phyloP scores from a whole-genome alignment of 1,284 basidiomycete species.

The Amylostereum areolatum region DNA sequence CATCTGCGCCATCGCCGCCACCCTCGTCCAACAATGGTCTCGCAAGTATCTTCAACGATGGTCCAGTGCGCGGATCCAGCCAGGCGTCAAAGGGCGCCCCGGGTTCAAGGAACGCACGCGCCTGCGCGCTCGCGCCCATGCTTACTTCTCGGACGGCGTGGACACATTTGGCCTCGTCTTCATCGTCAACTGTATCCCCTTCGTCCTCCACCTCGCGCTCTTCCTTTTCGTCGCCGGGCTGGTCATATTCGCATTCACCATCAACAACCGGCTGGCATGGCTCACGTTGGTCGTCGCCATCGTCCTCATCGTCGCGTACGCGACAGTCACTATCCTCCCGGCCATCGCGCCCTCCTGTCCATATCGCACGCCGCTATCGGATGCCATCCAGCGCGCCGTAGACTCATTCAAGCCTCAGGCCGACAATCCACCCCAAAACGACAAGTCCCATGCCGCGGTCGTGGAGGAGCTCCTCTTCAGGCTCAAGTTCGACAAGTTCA shows the following conservation, averaged over 20 bases:
- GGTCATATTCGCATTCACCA: constrained; percentile 28
- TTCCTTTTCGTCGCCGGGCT: constrained; percentile 36
- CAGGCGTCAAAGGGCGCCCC: constrained; percentile 24
- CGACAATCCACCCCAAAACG: too few species aligned
- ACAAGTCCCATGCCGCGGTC: too few species aligned
- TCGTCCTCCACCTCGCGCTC: constrained; percentile 33
- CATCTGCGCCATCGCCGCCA: constrained; percentile 17
- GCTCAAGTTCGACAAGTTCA: too few species aligned
- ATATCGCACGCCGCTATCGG: constrained; percentile 32
- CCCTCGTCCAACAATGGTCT: constrained; percentile 22
- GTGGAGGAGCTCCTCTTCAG: too few species aligned
- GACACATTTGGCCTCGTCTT: constrained; percentile 29
- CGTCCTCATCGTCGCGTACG: constrained; percentile 25
- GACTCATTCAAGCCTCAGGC: too few species aligned
- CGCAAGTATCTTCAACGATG: constrained; percentile 16
- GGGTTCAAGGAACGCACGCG: constrained; percentile 18
- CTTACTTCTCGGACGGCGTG: constrained; percentile 31
- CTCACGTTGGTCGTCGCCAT: constrained; percentile 25
- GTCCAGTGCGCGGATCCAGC: too few species aligned
- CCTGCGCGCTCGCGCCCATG: constrained; percentile 30
- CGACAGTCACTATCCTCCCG: constrained; percentile 27
- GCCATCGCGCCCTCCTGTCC: constrained; percentile 30
- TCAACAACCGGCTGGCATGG: constrained; percentile 26
- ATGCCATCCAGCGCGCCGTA: constrained; percentile 2
- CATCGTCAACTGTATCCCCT: constrained; percentile 30